Base-by-base conservation (phyloP, 2,329 filamentous ascomycete species). In the Alternaria infectoria region DNA sequence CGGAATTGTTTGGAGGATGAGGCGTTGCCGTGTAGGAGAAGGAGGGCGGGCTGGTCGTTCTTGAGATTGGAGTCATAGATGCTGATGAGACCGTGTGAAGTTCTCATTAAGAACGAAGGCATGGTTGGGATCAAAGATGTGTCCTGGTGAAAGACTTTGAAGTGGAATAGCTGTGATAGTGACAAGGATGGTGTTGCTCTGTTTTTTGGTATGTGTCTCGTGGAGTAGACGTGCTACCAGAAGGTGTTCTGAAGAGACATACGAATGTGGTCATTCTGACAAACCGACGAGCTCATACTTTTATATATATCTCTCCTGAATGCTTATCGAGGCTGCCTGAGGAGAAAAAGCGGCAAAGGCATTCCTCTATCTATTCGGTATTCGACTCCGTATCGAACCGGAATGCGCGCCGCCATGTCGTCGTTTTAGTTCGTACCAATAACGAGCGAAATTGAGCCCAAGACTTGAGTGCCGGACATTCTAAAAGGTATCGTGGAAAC, bases 1-100 rank as follows among this genome's bases (percentile, higher is more conserved):
- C 61, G 58, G 59, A 71, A 79, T 44, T 76, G 74, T 44, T 67
- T 70, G 21, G 69, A 71, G 57, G 64, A 67, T 19, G 71, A 76
- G 19, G 71, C 73, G 66, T 77, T 79, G 54, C 73, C 74, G 59
- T 79, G 76, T 32, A 79, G 64, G 46, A 77, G 71, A 30, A 78
- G 71, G 19, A 79, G 65, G 6, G 70, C 57, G 19, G 73, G 71
- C 8, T 52, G n/a, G 40, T 44, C 13, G 43, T 65, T 69, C 21
- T 66, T 69, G 45, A 71, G 65, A 25, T 47, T 61, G 1, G 70
- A 71, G 62, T 73, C 69, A 7, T 58, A 70, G 19, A 76, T 58
- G 57, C 64, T 60, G 49, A 74, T 72, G 12, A 69, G 59, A 46
- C 73, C 75, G 49, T 76, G 71, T 3, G 54, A 23, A 3, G 70